phyloP scores from a whole-genome alignment of 2,329 filamentous ascomycete genomes.

The Sporothrix luriei region DNA sequence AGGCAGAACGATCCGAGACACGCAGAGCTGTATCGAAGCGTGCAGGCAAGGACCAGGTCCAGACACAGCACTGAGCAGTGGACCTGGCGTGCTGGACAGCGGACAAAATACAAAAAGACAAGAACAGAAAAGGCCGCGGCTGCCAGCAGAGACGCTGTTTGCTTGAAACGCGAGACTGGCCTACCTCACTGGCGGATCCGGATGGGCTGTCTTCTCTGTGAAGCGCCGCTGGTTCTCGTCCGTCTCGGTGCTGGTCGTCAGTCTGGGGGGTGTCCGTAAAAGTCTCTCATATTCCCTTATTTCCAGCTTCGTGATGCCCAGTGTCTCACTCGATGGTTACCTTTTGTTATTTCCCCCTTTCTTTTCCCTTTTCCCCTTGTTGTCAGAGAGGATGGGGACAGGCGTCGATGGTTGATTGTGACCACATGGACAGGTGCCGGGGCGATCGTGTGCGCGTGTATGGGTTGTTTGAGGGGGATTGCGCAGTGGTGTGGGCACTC shows the following conservation, averaged over 20 bases:
- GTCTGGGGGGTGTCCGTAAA: conserved; percentile 2
- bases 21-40: conserved; percentile 10
- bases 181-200: not conserved
- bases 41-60: not conserved
- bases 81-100: not conserved
- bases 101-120: not conserved
- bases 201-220: not conserved
- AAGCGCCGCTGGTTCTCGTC: not conserved
- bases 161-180: conserved; percentile 18
- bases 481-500: not conserved
- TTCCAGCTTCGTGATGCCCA: not conserved
- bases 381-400: not conserved
- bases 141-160: conserved; percentile 19
- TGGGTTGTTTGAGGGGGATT: not conserved
- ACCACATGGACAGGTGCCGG: not conserved
- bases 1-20: conserved; percentile 32
- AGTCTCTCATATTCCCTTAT: not conserved
- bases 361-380: not conserved
- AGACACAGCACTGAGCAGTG: not conserved
- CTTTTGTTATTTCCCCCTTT: not conserved
- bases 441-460: conserved; percentile 5
- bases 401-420: not conserved
- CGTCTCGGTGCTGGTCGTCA: not conserved
- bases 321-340: conserved; percentile 11
- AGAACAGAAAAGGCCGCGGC: not conserved